These are phyloP conservation scores for Phytophthora niederhauseri DNA, from an alignment of 352 stramenopile species.

Conservation along the genomic window DNA sequence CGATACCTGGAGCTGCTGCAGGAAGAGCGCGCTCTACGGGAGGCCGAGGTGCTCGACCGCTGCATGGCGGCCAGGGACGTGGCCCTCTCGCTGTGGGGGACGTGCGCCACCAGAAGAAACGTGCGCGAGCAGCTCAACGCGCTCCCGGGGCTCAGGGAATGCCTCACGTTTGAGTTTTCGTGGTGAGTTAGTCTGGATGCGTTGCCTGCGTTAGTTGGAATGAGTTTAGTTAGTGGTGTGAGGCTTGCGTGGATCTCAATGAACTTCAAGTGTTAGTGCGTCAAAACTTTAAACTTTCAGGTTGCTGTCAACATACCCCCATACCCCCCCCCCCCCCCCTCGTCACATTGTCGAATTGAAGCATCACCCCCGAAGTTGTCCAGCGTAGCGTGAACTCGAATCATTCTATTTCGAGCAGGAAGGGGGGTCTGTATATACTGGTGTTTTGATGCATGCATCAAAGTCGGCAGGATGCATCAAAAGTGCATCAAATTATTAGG, in stretches of 20 bases:
- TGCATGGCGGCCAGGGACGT: constrained; percentile 19
- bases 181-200: constrained; percentile 21
- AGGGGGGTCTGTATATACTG: no score
- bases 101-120: constrained; percentile 20
- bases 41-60: constrained; percentile 19
- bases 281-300: neutral
- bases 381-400: no score
- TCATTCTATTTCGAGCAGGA: no score
- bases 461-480: no score
- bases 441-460: no score
- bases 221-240: neutral
- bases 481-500: no score
- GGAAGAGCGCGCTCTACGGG: constrained; percentile 30
- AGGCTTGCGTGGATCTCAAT: neutral
- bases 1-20: constrained; percentile 30
- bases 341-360: neutral
- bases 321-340: neutral
- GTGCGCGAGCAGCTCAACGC: constrained; percentile 37
- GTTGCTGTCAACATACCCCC: no score
- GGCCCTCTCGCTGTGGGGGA: constrained; percentile 29
- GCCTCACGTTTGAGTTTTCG: constrained; percentile 38
- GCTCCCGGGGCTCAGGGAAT: constrained; percentile 26
- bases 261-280: neutral
- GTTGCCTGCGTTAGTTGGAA: neutral
- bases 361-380: constrained; percentile 18